phyloP scores from a whole-genome alignment of 768 basidiomycete species.

The Agrocybe pediades region DNA sequence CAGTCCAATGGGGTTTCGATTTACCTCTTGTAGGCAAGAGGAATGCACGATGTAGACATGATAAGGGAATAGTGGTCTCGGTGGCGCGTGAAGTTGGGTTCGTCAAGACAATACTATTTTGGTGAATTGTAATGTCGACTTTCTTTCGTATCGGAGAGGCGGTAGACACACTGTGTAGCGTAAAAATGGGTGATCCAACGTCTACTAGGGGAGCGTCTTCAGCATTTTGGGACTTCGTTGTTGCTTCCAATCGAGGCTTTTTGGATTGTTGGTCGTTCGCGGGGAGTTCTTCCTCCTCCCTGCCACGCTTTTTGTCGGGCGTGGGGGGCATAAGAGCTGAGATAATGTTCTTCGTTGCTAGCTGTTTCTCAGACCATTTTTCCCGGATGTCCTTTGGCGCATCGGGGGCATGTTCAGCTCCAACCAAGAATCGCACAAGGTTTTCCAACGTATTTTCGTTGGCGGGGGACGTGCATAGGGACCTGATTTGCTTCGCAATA shows the following conservation, averaged over 20 bases:
- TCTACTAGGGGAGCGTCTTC: constrained; percentile 10
- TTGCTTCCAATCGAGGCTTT: constrained; percentile 31
- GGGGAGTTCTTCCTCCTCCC: constrained; percentile 33
- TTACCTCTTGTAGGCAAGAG: constrained; percentile 77
- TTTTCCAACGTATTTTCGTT: constrained; percentile 40
- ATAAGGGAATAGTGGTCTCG: constrained; percentile 53
- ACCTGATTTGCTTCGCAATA: constrained; percentile 32
- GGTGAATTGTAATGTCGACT: constrained; percentile 62
- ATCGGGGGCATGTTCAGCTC: constrained; percentile 37
- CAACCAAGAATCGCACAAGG: constrained; percentile 43
- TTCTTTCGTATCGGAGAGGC: constrained; percentile 79
- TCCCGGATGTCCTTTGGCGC: constrained; percentile 26
- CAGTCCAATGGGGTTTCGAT: constrained; percentile 70
- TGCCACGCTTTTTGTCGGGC: constrained; percentile 29
- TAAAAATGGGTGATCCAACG: constrained; percentile 51
- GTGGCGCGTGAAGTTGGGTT: constrained; percentile 49
- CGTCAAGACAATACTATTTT: constrained; percentile 50
- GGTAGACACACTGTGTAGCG: constrained; percentile 66
- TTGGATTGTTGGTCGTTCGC: constrained; percentile 28
- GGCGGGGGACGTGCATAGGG: constrained; percentile 31
- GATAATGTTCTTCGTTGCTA: constrained; percentile 28
- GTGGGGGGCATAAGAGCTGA: constrained; percentile 25
- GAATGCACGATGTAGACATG: constrained; percentile 60
- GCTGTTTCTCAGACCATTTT: constrained; percentile 42
- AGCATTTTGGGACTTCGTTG: constrained; percentile 12